A percentile compares a stretch with the other conserved stretches of the same genome.
These are phyloP conservation scores for Kregervanrija pseudodelftensis DNA, from an alignment of 805 yeast species.

Conservation along the genomic window DNA sequence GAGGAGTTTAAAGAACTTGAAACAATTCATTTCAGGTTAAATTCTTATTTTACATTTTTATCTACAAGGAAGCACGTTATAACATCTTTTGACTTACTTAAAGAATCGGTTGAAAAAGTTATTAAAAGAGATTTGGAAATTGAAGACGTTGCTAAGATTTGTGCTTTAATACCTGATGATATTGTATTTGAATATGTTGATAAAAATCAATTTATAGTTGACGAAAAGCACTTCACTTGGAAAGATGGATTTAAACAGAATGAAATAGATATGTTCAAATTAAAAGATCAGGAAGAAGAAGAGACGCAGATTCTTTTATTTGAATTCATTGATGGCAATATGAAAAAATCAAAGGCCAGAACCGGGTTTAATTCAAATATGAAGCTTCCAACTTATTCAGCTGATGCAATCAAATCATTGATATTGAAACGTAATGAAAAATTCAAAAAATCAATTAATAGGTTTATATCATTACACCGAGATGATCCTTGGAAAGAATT, in stretches of 20 bases:
- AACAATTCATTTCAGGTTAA: constrained; percentile 43
- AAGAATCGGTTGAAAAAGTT: constrained; percentile 44
- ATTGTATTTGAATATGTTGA: constrained; percentile 71
- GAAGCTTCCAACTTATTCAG: constrained; percentile 42
- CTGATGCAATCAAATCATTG: constrained; percentile 52
- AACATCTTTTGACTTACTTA: constrained; percentile 48
- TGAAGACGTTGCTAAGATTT: constrained; percentile 59
- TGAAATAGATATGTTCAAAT: constrained; percentile 44
- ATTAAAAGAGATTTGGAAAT: constrained; percentile 36
- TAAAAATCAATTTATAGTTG: constrained; percentile 51
- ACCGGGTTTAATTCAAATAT: constrained; percentile 36
- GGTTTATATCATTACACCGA: constrained; percentile 24
- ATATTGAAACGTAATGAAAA: constrained; percentile 50
- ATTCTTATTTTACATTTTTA: constrained; percentile 56
- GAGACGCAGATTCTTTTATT: constrained; percentile 57
- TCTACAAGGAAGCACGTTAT: constrained; percentile 53
- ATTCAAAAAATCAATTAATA: constrained; percentile 36
- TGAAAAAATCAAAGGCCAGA: constrained; percentile 42
- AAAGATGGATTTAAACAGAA: constrained; percentile 50
- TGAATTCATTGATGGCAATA: constrained; percentile 66
- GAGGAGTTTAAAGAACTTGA: constrained; percentile 33
- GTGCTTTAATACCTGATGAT: constrained; percentile 58
- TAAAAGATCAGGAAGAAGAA: constrained; percentile 32
- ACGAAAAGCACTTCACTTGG: constrained; percentile 37
- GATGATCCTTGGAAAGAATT: constrained; percentile 35